A percentile compares a stretch with the other conserved stretches of the same genome.
Evolutionary conservation across 2,329 filamentous ascomycete genomes (phyloP).

Genomic region (Trichoderma atroviride): DNA sequence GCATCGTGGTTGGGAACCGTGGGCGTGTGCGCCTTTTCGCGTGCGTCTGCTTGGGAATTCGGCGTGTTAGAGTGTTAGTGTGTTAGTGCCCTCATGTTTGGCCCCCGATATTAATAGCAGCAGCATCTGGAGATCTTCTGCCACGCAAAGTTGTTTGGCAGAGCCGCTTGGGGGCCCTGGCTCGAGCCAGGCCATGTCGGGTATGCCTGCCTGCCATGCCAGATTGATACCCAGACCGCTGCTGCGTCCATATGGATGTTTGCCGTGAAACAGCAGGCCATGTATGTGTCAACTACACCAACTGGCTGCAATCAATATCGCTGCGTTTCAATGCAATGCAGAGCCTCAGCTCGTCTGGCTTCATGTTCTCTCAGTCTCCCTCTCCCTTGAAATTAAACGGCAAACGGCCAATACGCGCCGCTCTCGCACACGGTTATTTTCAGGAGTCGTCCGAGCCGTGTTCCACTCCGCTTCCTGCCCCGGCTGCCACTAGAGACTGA

Average conservation of each 20-base stretch:
- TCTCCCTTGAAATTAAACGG: background rate
- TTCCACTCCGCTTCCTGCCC: background rate
- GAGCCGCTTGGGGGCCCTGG: background rate
- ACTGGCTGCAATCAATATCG: background rate
- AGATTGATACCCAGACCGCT: background rate
- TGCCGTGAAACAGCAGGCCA: background rate
- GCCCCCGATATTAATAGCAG: background rate
- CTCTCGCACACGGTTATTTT: background rate
- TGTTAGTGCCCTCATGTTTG: background rate
- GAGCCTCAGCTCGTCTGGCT: background rate
- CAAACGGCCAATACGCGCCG: background rate
- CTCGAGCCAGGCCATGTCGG: background rate
- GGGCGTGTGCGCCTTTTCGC: conserved; percentile 12
- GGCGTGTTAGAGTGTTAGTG: background rate
- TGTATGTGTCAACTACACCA: background rate
- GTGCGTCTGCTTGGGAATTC: background rate
- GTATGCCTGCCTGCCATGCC: background rate
- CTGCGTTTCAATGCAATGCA: background rate
- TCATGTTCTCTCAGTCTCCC: background rate
- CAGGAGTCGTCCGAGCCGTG: background rate
- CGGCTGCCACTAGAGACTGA: conserved; percentile 10
- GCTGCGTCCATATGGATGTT: background rate
- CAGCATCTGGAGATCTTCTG: background rate
- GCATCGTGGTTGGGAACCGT: conserved; percentile 4
- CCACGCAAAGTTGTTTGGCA: background rate